A percentile compares a stretch with the other conserved stretches of the same genome.
These are phyloP conservation scores for Diplocarpon mali DNA, from an alignment of 2,329 filamentous ascomycete species.

Conservation along the genomic window DNA sequence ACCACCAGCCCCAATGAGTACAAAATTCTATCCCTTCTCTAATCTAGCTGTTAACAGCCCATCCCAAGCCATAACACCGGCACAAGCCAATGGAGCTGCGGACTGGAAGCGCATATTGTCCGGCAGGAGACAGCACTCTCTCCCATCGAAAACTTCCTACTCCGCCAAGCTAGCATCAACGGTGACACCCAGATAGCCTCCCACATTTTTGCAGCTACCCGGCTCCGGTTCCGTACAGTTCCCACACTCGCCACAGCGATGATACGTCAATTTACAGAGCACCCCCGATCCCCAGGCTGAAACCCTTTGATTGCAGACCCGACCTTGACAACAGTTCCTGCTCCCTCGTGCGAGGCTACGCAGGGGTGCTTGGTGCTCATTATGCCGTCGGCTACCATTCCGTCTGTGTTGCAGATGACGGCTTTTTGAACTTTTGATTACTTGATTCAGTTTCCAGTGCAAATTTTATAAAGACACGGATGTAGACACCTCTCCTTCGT, in stretches of 20 bases:
- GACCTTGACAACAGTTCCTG: conserved; percentile 25
- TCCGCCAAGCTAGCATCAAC: conserved; percentile 46
- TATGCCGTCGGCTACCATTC: conserved; percentile 40
- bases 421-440: conserved; percentile 35
- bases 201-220: conserved; percentile 33
- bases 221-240: conserved; percentile 40
- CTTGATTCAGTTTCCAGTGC: neutral
- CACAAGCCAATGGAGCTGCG: conserved; percentile 47
- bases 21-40: conserved; percentile 30
- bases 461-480: neutral
- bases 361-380: conserved; percentile 38
- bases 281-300: conserved; percentile 31
- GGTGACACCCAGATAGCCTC: conserved; percentile 38
- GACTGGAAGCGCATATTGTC: conserved; percentile 36
- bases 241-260: conserved; percentile 40
- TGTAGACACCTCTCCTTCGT: conserved; percentile 32
- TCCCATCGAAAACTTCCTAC: conserved; percentile 40
- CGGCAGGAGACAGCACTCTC: conserved; percentile 36
- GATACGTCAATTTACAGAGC: conserved; percentile 42
- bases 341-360: conserved; percentile 34
- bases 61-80: conserved; percentile 33
- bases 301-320: conserved; percentile 25
- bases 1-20: conserved; percentile 38
- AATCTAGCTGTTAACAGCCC: conserved; percentile 27
- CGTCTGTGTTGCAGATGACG: conserved; percentile 52